These are phyloP conservation scores for Conoideocrella luteorostrata DNA, from an alignment of 2,329 filamentous ascomycete species.

Conservation along the genomic window DNA sequence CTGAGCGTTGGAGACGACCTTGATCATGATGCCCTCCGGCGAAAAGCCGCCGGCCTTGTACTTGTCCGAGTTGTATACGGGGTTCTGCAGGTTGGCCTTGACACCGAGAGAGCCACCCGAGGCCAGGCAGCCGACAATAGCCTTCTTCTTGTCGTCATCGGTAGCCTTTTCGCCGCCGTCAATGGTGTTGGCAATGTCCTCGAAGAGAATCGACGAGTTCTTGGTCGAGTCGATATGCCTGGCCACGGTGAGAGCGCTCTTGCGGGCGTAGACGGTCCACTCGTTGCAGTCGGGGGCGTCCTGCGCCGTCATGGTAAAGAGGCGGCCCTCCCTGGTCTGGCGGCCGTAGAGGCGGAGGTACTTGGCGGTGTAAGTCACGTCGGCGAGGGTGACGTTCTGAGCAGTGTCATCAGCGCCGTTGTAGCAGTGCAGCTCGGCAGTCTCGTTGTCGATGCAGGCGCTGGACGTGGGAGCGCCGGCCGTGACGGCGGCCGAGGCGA, in stretches of 20 bases:
- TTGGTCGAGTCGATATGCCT: conserved; percentile 11
- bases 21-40: conserved; percentile 9
- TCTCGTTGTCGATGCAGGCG: conserved; percentile 5
- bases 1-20: too few species aligned
- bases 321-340: not conserved
- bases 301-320: conserved; percentile 12
- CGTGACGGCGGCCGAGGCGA: not conserved
- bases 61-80: conserved; percentile 8
- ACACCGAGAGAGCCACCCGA: conserved; percentile 16
- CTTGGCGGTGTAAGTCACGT: conserved; percentile 5
- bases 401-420: conserved; percentile 3
- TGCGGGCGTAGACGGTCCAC: conserved; percentile 9
- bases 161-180: conserved; percentile 12
- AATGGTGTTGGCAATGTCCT: conserved; percentile 18
- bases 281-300: conserved; percentile 15
- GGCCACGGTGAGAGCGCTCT: conserved; percentile 2
- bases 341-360: conserved; percentile 4
- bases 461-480: not conserved
- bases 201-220: conserved; percentile 14
- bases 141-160: not conserved
- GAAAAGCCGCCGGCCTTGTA: conserved; percentile 2
- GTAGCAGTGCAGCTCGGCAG: conserved; percentile 6
- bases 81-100: conserved; percentile 7
- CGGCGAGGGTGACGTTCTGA: not conserved
- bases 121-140: conserved; percentile 21